phyloP scores from a whole-genome alignment of 805 yeast genomes.

The Yarrowia yakushimensis region DNA sequence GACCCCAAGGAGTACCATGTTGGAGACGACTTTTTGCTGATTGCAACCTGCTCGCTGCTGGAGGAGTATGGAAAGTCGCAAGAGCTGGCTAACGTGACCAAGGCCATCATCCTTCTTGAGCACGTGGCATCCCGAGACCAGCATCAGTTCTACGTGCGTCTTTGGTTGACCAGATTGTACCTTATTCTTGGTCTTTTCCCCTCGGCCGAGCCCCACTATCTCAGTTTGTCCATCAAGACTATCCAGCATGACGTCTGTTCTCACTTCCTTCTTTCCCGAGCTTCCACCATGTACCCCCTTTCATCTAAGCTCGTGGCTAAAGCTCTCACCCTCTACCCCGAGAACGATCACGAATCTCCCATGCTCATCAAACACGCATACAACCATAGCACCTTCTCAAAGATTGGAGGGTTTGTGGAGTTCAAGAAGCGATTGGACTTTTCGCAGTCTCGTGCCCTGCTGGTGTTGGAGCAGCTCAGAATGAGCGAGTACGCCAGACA shows the following conservation, averaged over 20 bases:
- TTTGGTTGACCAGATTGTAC: slow-evolving; percentile 70
- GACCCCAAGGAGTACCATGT: slow-evolving; percentile 65
- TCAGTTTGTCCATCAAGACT: slow-evolving; percentile 60
- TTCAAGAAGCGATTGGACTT: slow-evolving; percentile 38
- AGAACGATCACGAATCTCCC: slow-evolving; percentile 51
- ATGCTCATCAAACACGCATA: slow-evolving; percentile 52
- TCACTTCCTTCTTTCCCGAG: slow-evolving; percentile 49
- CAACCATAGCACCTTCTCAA: slow-evolving; percentile 58
- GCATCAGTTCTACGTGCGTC: slow-evolving; percentile 66
- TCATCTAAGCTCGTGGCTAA: slow-evolving; percentile 42
- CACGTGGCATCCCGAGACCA: slow-evolving; percentile 52
- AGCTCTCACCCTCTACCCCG: slow-evolving; percentile 50
- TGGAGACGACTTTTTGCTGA: slow-evolving; percentile 62
- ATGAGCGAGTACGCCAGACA: slow-evolving; percentile 13
- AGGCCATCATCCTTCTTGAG: slow-evolving; percentile 56
- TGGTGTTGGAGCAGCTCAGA: slow-evolving; percentile 8
- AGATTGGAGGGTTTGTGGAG: slow-evolving; percentile 61
- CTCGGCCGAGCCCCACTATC: slow-evolving; percentile 51
- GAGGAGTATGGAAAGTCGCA: slow-evolving; percentile 28
- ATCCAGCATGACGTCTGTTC: slow-evolving; percentile 69
- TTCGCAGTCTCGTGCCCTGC: not conserved
- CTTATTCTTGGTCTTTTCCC: slow-evolving; percentile 53
- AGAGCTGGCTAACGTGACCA: slow-evolving; percentile 35
- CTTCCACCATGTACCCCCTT: slow-evolving; percentile 47
- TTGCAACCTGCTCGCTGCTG: slow-evolving; percentile 46